Conservation (phyloP, 73 alveolate species). For the Paramecium pentaurelia region DNA sequence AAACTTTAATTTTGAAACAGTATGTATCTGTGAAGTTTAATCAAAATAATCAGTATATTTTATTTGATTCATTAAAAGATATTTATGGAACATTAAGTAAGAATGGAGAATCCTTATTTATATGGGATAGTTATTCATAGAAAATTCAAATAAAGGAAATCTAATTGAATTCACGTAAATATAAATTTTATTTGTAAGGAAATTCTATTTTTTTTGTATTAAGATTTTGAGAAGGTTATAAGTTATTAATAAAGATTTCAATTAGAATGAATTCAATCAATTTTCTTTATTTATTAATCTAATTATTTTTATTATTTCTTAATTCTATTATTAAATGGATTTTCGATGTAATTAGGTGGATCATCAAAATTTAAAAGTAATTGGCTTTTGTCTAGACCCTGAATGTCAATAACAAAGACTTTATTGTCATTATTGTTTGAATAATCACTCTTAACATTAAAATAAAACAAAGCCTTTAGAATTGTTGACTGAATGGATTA, state of each 20-base stretch:
- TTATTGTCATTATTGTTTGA: not conserved
- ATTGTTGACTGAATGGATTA: not conserved
- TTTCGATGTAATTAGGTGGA: not conserved
- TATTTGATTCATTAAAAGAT: not conserved
- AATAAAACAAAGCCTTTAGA: not conserved
- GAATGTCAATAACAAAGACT: not conserved
- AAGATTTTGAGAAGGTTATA: no score
- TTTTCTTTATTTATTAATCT: not conserved
- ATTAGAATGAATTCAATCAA: no score
- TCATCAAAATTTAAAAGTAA: not conserved
- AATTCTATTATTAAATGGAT: not conserved
- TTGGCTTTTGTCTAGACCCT: not conserved
- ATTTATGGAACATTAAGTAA: not conserved
- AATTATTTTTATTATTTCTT: no score
- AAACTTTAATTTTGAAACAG: not conserved
- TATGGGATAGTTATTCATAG: not conserved
- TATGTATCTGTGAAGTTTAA: not conserved
- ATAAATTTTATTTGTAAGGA: no score
- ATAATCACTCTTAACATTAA: not conserved
- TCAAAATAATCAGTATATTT: not conserved
- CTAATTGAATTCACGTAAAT: no score
- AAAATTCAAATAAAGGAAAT: not conserved
- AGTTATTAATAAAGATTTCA: no score
- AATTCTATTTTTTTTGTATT: no score
- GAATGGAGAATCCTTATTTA: not conserved